Percentiles rank a stretch among this genome's conserved stretches.
These are phyloP conservation scores for Pharnaceum exiguum DNA, from an alignment of 148 eudicot species.

Conservation along the genomic window DNA sequence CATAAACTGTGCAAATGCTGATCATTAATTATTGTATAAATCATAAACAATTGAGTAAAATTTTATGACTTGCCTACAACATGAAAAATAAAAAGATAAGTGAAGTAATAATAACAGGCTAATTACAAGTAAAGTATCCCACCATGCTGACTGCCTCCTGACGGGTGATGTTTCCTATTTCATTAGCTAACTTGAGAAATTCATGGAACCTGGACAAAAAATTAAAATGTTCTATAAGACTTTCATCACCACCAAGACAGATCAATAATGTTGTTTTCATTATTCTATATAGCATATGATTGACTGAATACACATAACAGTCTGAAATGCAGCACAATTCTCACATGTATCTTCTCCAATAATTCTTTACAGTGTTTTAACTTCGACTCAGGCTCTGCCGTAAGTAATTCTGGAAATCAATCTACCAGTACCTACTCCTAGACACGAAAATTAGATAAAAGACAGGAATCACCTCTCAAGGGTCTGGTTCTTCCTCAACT, in stretches of 20 bases:
- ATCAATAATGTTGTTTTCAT: neutral
- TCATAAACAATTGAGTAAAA: no score
- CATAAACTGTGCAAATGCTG: neutral
- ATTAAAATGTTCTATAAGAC: neutral
- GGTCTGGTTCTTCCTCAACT: conserved; percentile 84
- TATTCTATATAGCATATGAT: neutral
- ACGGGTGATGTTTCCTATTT: conserved; percentile 94
- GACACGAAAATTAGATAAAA: neutral
- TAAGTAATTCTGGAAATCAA: neutral
- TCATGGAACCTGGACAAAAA: conserved; percentile 77
- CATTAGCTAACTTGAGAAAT: conserved; percentile 92
- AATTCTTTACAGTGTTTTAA: no score
- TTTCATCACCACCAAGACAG: neutral
- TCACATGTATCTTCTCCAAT: no score
- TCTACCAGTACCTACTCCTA: neutral
- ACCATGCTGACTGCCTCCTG: conserved; percentile 99
- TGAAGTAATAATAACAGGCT: neutral
- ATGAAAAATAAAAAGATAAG: neutral
- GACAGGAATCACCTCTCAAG: conserved; percentile 56
- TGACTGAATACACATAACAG: no score
- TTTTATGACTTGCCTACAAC: no score
- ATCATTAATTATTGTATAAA: no score
- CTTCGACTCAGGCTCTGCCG: no score
- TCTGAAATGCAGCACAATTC: no score
- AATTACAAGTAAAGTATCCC: conserved; percentile 23